Evolutionary conservation across 768 basidiomycete genomes (phyloP).

Genomic region (Neoboletus magnificus): DNA sequence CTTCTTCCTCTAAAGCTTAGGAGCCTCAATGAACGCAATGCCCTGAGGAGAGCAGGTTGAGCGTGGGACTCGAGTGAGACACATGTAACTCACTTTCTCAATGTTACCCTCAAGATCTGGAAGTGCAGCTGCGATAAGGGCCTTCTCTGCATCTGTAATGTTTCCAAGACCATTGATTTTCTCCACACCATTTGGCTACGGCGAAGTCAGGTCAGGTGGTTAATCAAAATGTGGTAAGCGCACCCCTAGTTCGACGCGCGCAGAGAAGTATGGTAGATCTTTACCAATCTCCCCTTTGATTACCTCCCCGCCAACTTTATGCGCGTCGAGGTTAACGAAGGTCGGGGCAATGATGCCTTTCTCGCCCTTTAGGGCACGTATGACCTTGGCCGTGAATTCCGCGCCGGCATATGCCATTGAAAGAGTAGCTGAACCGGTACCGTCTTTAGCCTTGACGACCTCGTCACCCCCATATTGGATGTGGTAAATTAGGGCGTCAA

Average conservation of each 20-base stretch:
- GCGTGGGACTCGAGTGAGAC: neutral
- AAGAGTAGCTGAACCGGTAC: constrained; percentile 88
- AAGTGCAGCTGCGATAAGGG: constrained; percentile 75
- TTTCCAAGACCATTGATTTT: constrained; percentile 81
- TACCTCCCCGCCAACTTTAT: constrained; percentile 65
- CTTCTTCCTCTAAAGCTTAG: constrained; percentile 25
- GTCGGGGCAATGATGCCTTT: constrained; percentile 82
- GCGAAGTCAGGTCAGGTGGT: constrained; percentile 1
- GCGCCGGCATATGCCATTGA: constrained; percentile 96
- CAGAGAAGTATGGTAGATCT: constrained; percentile 85
- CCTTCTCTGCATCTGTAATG: constrained; percentile 66
- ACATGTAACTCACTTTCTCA: constrained; percentile 48
- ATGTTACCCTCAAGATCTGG: constrained; percentile 78
- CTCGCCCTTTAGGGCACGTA: constrained; percentile 84
- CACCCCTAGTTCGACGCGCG: constrained; percentile 86
- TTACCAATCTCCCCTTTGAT: constrained; percentile 74
- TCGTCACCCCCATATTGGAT: constrained; percentile 97
- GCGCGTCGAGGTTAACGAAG: constrained; percentile 77
- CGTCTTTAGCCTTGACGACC: constrained; percentile 97
- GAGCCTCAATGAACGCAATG: constrained; percentile 21
- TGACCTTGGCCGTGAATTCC: constrained; percentile 79
- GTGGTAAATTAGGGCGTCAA: constrained; percentile 69
- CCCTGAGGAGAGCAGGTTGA: constrained; percentile 17
- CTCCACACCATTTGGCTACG: constrained; percentile 74
- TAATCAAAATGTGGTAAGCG: constrained; percentile 10